These are phyloP conservation scores for Fraxinus velutina DNA, from an alignment of 305 asterid species.

Conservation along the genomic window DNA sequence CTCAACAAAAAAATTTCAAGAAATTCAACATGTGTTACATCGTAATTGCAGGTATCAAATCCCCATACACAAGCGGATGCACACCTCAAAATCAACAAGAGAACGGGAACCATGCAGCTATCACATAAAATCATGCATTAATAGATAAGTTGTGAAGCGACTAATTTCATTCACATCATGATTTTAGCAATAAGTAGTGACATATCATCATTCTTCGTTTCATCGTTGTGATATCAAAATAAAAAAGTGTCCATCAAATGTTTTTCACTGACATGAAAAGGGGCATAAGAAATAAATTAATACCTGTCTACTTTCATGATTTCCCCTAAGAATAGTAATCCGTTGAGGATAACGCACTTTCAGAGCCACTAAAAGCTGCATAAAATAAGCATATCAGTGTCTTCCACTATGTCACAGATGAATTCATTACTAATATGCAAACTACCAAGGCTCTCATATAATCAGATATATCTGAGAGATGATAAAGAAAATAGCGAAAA, in stretches of 20 bases:
- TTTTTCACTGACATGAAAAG: not conserved
- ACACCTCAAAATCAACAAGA: not conserved
- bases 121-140: not conserved
- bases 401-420: not conserved
- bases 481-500: slow-evolving; percentile 1
- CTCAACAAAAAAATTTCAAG: not conserved
- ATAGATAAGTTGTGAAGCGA: not conserved
- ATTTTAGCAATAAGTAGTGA: not conserved
- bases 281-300: not conserved
- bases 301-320: slow-evolving; percentile 96
- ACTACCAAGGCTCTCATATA: not conserved
- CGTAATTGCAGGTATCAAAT: not conserved
- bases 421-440: not conserved
- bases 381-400: slow-evolving; percentile 27
- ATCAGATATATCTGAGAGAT: not conserved
- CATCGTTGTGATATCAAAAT: not conserved
- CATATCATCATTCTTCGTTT: not conserved
- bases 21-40: not conserved
- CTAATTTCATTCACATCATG: not conserved
- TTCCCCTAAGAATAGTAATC: slow-evolving; percentile 89
- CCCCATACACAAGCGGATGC: not conserved
- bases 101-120: not conserved
- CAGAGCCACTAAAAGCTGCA: slow-evolving; percentile 90
- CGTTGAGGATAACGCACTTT: slow-evolving; percentile 92
- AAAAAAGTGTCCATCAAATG: not conserved